phyloP scores from a whole-genome alignment of 2,329 filamentous ascomycete genomes.

The Fusarium longipes region DNA sequence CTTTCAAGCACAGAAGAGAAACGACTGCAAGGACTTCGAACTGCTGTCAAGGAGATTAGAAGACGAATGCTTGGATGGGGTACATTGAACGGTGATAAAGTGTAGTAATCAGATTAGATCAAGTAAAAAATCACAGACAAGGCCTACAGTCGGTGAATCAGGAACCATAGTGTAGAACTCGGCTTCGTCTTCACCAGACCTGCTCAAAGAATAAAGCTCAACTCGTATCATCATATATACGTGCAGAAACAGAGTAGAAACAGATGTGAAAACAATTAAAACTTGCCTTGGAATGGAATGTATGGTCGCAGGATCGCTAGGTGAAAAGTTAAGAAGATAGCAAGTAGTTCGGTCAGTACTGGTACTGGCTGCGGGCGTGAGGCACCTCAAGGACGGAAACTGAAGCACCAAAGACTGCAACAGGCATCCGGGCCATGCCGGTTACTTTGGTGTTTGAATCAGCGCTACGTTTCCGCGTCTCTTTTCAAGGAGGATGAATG shows the following conservation, averaged over 20 bases:
- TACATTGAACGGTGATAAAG: slow-evolving; percentile 26
- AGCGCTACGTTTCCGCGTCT: slow-evolving; percentile 16
- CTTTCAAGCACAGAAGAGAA: slow-evolving; percentile 61
- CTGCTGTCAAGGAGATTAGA: slow-evolving; percentile 55
- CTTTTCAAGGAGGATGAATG: slow-evolving; percentile 17
- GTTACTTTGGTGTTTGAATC: slow-evolving; percentile 15
- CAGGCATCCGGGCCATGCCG: slow-evolving; percentile 36
- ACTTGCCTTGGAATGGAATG: slow-evolving; percentile 23
- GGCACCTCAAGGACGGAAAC: slow-evolving; percentile 10
- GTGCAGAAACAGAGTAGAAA: background rate
- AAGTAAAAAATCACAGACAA: slow-evolving; percentile 62
- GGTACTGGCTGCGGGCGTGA: background rate
- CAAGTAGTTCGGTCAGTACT: slow-evolving; percentile 3
- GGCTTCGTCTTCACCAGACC: slow-evolving; percentile 60
- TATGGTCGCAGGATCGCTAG: background rate
- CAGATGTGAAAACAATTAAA: background rate
- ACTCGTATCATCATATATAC: slow-evolving; percentile 55
- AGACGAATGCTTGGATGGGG: slow-evolving; percentile 41
- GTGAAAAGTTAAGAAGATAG: background rate
- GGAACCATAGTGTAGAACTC: slow-evolving; percentile 62
- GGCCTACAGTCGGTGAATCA: slow-evolving; percentile 42
- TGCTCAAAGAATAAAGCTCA: slow-evolving; percentile 53
- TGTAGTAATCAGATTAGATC: slow-evolving; percentile 71
- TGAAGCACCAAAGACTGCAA: slow-evolving; percentile 22
- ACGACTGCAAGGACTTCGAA: slow-evolving; percentile 64